Base-by-base conservation (phyloP, 2,329 filamentous ascomycete genomes). In the Blastomyces silverae region DNA sequence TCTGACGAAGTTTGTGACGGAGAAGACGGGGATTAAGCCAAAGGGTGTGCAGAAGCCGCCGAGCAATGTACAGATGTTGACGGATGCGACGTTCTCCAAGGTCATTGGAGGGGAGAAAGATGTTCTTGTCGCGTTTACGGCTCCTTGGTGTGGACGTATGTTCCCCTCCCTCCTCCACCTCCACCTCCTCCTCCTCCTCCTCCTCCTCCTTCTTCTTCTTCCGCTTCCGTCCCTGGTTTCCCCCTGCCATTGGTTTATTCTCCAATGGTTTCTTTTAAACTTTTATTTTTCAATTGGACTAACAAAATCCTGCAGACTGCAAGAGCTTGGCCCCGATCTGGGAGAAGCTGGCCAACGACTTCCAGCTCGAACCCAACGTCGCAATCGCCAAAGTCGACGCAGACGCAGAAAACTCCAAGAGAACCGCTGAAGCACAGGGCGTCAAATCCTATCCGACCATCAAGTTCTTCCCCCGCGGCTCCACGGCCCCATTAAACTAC, bases 71-170 rank as follows among this genome's bases (percentile, higher is more conserved):
- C 84, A 87, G 72, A 88, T 90, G 80, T 83, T 99, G 77, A 92
- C 85, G 61, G 92, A 97, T 73, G 78, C 83, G 70, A 86, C 85
- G 66, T 97, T 97, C 80, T 85, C 87, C 78, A 81, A 87, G 75
- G 82, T 85, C 66, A 82, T 97, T 80, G 93, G 93, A 68, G 83
- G 87, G 62, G 90, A 96, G 68, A 92, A 96, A 84, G 84, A 95
- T 78, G 91, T 96, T 25, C 79, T 99, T 64, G 92, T 99, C 75
- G 92, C 95, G 57, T 99, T 99, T 79, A 99, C 95, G 71, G 93
- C 94, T 63, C 92, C 94, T 63, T 97, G 93, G 94, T 99, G 94
- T 79, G 93, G 93, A 78, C 93, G 94, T 97, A 86, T 80, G 92
- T 89, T 70, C 60, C n/a, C 39, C 65, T 6, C 70, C 60, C n/a